Evolutionary conservation across 305 asterid genomes (phyloP), one percentile per base, ranked within the genome.

Genomic region (Fraxinus latifolia): DNA sequence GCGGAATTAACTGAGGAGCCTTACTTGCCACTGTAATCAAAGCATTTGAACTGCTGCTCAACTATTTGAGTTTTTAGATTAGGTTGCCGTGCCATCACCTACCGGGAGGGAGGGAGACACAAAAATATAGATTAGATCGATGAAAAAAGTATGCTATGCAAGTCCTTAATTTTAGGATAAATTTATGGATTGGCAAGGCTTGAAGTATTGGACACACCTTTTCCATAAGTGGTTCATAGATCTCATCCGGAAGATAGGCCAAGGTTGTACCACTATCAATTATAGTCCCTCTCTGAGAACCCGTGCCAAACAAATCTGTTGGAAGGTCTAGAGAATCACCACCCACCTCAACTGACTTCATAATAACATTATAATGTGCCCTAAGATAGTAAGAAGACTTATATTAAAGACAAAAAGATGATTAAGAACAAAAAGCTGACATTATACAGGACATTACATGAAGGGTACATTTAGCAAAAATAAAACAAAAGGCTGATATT

Each of bases 261-360:
- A 93, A 87, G 44, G 97, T 92, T 76, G 97, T 87, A 12, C 97
- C 97, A 75, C 95, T 92, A 85, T 93, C 97, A 3, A 93, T 87
- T 83, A 93, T 90, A 47, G 97, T 87, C 83, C 90, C 87, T 67
- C 86, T 80, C 68, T 89, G 84, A 19, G 90, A 76, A 34, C 85
- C 88, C 23, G 84, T 9, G 53, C 85, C 87, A 79, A 88, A 87
- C 70, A 84, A 25, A 84, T 85, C 83, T 12, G 88, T 19, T 17
- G 91, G 84, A 82, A 91, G 88, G 77, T 87, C 84, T 6, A 90
- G 80, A 76, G 77, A 79, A 62, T 86, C 83, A 42, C 92, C 95
- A 1, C 84, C 92, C 11, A 92, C 91, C 80, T 92, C 95, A 47
- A 90, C 82, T 36, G 89, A 78, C 85, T 86, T 77, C 87, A 91